These are phyloP conservation scores for Dichomitus squalens DNA, from an alignment of 1,284 basidiomycete genomes.

Conservation along the genomic window DNA sequence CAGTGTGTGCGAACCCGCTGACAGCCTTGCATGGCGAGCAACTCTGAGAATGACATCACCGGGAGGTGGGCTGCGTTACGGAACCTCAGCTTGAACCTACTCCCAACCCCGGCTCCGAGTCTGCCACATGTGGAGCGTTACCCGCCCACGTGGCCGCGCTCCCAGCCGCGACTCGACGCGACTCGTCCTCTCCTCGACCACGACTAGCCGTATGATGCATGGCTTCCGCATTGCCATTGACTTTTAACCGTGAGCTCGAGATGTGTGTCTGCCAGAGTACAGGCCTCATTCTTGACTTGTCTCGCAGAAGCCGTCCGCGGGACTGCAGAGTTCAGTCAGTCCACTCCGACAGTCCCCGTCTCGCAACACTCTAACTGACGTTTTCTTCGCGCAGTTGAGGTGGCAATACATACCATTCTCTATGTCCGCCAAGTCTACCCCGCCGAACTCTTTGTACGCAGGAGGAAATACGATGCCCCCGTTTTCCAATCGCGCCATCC, in stretches of 20 bases:
- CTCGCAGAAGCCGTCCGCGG: conserved; percentile 58
- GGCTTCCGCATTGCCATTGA: conserved; percentile 29
- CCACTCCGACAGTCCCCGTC: background rate
- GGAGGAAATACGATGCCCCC: conserved; percentile 87
- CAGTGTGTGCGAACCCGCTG: background rate
- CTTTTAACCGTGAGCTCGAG: conserved; percentile 37
- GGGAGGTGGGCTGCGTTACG: background rate
- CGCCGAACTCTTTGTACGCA: conserved; percentile 80
- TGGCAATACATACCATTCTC: conserved; percentile 89
- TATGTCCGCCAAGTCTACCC: conserved; percentile 92
- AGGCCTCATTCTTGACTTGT: background rate
- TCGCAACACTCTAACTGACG: background rate
- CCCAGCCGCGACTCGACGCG: background rate
- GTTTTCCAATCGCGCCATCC: conserved; percentile 93
- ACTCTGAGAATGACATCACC: conserved; percentile 26
- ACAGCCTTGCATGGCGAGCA: background rate
- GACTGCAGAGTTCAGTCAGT: conserved; percentile 65
- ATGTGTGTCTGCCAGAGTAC: background rate
- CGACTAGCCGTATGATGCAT: conserved; percentile 6
- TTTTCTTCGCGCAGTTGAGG: conserved; percentile 71
- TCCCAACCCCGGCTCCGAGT: background rate
- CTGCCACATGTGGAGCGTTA: background rate
- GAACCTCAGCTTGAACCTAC: background rate
- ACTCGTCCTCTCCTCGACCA: too few species aligned
- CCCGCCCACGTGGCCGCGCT: conserved; percentile 15